These are phyloP conservation scores for Colletotrichum euphorbiae DNA, from an alignment of 2,329 filamentous ascomycete species.

Conservation along the genomic window DNA sequence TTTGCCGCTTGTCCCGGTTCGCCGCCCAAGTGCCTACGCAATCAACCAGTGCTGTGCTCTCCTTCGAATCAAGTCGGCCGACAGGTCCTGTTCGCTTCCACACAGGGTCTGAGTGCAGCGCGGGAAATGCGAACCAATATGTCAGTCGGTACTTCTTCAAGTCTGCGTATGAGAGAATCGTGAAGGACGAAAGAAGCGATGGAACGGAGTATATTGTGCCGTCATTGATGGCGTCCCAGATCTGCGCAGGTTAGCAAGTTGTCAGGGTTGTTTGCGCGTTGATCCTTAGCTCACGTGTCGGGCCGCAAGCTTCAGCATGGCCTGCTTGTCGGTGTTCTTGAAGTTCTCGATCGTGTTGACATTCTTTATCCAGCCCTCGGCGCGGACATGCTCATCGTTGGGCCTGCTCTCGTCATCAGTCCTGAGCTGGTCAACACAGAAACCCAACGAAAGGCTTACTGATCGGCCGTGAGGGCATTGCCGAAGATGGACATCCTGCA, in stretches of 20 bases:
- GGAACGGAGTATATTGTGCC: conserved; percentile 96
- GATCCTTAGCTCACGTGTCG: conserved; percentile 70
- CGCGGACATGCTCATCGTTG: conserved; percentile 79
- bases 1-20: conserved; percentile 80
- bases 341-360: conserved; percentile 97
- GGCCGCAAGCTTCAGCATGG: conserved; percentile 82
- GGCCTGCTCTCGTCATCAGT: conserved; percentile 61
- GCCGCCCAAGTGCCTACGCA: conserved; percentile 90
- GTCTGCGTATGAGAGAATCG: conserved; percentile 91
- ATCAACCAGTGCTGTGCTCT: conserved; percentile 84
- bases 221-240: conserved; percentile 98
- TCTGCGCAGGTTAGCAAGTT: conserved; percentile 59
- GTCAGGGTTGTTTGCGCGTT: not conserved
- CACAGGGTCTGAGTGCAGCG: conserved; percentile 85
- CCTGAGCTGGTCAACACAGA: conserved; percentile 42
- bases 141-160: conserved; percentile 97
- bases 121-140: conserved; percentile 98
- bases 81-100: conserved; percentile 76
- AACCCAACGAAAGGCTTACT: conserved; percentile 66
- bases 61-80: conserved; percentile 69
- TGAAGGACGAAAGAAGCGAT: conserved; percentile 89
- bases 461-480: conserved; percentile 83
- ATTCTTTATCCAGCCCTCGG: conserved; percentile 94
- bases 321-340: conserved; percentile 81
- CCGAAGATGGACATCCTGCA: conserved; percentile 92